Conservation (phyloP, 1,139 yeast genomes). For the Taphrina communis region DNA sequence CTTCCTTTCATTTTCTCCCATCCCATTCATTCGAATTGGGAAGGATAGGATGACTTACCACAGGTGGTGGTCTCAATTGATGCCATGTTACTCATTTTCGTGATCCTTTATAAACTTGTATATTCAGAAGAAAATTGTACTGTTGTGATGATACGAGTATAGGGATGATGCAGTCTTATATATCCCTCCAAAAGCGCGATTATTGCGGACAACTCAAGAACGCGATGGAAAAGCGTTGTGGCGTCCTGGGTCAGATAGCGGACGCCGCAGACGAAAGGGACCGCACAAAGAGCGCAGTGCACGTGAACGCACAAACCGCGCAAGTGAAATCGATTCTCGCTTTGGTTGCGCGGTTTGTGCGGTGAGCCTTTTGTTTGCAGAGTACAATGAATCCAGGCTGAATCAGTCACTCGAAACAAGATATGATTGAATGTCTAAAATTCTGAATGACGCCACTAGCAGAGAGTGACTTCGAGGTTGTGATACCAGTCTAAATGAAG, state of each 20-base stretch:
- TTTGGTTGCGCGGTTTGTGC: too few relatives aligned
- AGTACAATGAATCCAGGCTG: too few relatives aligned
- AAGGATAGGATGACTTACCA: not conserved
- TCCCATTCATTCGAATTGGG: too few relatives aligned
- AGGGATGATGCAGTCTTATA: not conserved
- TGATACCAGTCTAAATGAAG: too few relatives aligned
- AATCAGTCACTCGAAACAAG: too few relatives aligned
- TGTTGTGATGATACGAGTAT: not conserved
- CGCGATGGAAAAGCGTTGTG: not conserved
- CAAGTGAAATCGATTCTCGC: not conserved
- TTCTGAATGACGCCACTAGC: too few relatives aligned
- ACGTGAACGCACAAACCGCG: constrained; percentile 14
- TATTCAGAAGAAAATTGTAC: too few relatives aligned
- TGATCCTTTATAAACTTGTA: too few relatives aligned
- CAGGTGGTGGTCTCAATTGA: constrained; percentile 25
- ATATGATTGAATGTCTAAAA: too few relatives aligned
- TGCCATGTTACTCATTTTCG: constrained; percentile 8
- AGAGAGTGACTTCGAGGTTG: too few relatives aligned
- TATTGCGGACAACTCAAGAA: not conserved
- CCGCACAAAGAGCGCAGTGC: constrained; percentile 13
- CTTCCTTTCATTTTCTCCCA: too few relatives aligned
- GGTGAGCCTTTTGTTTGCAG: too few relatives aligned
- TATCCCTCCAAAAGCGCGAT: not conserved
- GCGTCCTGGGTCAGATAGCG: not conserved
- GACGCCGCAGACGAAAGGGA: not conserved